Conservation (phyloP, 2,329 filamentous ascomycete genomes). For the Colletotrichum sp. region DNA sequence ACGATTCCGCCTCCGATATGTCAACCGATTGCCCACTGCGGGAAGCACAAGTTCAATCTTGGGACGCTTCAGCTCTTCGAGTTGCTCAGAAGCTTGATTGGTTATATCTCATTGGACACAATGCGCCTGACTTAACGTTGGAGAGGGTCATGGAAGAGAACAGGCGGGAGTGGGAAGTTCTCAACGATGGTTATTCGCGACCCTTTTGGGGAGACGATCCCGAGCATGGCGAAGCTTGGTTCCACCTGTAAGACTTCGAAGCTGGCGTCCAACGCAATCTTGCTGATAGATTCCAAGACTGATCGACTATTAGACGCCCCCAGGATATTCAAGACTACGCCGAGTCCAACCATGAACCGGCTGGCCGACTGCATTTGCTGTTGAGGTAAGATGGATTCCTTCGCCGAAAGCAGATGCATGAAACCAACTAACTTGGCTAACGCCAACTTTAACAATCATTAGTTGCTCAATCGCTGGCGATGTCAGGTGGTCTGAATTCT, state of each 20-base stretch:
- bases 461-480: no score
- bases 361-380: fast-evolving
- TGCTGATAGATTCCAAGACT: fast-evolving
- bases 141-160: not conserved
- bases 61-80: not conserved
- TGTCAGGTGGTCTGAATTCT: no score
- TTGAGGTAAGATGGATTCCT: not conserved
- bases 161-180: not conserved
- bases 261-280: fast-evolving
- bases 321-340: not conserved
- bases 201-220: not conserved
- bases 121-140: not conserved
- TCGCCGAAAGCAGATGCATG: no score
- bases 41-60: fast-evolving
- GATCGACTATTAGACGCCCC: fast-evolving
- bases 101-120: fast-evolving
- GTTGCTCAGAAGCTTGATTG: not conserved
- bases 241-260: not conserved
- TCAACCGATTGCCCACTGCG: not conserved
- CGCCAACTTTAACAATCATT: not conserved
- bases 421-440: fast-evolving
- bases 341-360: fast-evolving
- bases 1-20: not conserved
- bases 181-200: not conserved
- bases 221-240: not conserved